Conservation (phyloP, 2,329 filamentous ascomycete genomes). For the Pyricularia grisea region DNA sequence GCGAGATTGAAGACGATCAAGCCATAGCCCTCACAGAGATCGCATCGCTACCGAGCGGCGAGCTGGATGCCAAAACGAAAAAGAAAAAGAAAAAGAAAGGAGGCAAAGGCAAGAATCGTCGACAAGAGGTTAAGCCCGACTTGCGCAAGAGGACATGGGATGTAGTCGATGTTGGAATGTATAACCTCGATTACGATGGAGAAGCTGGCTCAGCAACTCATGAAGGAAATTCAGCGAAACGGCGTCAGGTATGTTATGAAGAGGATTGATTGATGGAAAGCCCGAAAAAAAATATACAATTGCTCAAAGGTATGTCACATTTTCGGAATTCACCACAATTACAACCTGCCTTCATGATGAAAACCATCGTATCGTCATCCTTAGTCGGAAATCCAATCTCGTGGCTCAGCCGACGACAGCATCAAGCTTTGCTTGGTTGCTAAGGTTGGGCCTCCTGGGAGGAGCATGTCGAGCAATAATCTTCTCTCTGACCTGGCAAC, state of each 20-base stretch:
- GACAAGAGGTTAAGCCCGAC: conserved; percentile 45
- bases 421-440: conserved; percentile 2
- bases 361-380: conserved; percentile 85
- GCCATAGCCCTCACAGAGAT: conserved; percentile 11
- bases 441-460: conserved; percentile 6
- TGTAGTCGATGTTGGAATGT: conserved; percentile 51
- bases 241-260: conserved; percentile 37
- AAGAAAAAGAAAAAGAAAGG: conserved; percentile 21
- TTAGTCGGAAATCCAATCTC: conserved; percentile 63
- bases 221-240: conserved; percentile 21
- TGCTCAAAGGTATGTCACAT: conserved; percentile 3
- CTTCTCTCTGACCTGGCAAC: conserved; percentile 35
- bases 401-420: neutral
- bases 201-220: conserved; percentile 12
- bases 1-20: conserved; percentile 10
- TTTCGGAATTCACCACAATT: conserved; percentile 1
- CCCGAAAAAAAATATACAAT: conserved; percentile 9
- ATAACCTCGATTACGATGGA: conserved; percentile 51
- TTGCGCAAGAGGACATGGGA: conserved; percentile 60
- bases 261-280: conserved; percentile 21
- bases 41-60: conserved; percentile 6
- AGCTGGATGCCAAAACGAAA: conserved; percentile 9
- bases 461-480: conserved; percentile 33
- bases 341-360: conserved; percentile 56
- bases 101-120: conserved; percentile 26